Evolutionary conservation across 306 rosid species (phyloP).

Genomic region (Cicer judaicum): DNA sequence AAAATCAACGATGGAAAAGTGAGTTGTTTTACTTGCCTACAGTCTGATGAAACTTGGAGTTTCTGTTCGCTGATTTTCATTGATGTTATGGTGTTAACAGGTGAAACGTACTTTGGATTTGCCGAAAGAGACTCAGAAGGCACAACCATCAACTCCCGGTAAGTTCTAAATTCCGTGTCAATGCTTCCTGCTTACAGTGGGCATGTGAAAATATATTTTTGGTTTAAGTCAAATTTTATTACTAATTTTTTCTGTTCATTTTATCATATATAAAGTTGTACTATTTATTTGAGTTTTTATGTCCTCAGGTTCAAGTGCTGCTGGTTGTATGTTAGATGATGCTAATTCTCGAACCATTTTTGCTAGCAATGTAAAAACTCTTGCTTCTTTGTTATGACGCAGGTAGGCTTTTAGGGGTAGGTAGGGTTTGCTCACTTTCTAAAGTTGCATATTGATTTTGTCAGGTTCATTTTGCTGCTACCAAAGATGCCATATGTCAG

Average conservation of each 20-base stretch:
- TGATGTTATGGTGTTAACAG: conserved; percentile 53
- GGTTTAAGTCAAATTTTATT: not conserved
- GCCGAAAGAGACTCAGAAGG: conserved; percentile 59
- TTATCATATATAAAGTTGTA: conserved; percentile 7
- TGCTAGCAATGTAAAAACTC: conserved; percentile 79
- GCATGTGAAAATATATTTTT: conserved; percentile 17
- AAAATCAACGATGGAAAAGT: conserved; percentile 65
- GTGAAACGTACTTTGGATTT: conserved; percentile 52
- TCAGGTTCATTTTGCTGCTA: conserved; percentile 94
- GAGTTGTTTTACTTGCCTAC: conserved; percentile 45
- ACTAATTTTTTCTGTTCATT: conserved; percentile 24
- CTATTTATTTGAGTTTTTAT: conserved; percentile 18
- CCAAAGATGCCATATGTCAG: conserved; percentile 84
- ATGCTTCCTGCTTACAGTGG: not conserved
- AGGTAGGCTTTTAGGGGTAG: not conserved
- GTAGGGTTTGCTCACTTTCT: conserved; percentile 35
- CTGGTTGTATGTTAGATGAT: conserved; percentile 72
- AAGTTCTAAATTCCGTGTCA: conserved; percentile 45
- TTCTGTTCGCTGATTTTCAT: conserved; percentile 33
- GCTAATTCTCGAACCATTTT: conserved; percentile 85
- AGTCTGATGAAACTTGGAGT: conserved; percentile 5
- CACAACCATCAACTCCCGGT: conserved; percentile 57
- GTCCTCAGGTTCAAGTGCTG: conserved; percentile 60
- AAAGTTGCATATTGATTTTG: conserved; percentile 32
- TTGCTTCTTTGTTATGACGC: conserved; percentile 36